Conservation (phyloP, 495 filamentous ascomycete species). For the Chaetomidium leptoderma region DNA sequence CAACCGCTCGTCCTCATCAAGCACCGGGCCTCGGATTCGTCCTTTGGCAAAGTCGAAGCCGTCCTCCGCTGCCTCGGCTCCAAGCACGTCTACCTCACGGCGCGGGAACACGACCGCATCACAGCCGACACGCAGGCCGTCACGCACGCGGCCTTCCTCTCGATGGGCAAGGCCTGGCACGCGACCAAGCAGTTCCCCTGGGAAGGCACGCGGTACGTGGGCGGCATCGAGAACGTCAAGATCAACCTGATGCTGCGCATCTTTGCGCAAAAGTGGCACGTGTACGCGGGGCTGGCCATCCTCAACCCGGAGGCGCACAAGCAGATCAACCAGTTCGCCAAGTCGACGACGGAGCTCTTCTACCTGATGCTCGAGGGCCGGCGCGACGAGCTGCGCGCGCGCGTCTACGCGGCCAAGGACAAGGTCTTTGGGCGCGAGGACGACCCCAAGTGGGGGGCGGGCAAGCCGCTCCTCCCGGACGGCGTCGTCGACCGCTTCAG, state of each 20-base stretch:
- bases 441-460: conserved; percentile 45
- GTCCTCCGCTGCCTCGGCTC: conserved; percentile 79
- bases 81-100: conserved; percentile 78
- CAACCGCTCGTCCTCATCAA: conserved; percentile 92
- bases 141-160: conserved; percentile 93
- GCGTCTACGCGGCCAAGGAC: conserved; percentile 72
- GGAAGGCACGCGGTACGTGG: conserved; percentile 88
- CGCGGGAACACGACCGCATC: conserved; percentile 86
- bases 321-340: conserved; percentile 91
- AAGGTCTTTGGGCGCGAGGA: conserved; percentile 66
- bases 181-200: conserved; percentile 92
- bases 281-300: conserved; percentile 95
- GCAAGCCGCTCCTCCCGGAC: conserved; percentile 69
- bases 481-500: conserved; percentile 85
- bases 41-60: conserved; percentile 69
- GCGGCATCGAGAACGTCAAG: conserved; percentile 98
- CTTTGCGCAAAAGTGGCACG: conserved; percentile 98
- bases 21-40: conserved; percentile 76
- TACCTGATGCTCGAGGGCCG: conserved; percentile 91
- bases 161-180: conserved; percentile 95
- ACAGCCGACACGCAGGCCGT: conserved; percentile 98
- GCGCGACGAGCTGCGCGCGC: conserved; percentile 67
- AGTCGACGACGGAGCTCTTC: conserved; percentile 88
- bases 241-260: conserved; percentile 97
- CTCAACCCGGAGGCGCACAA: conserved; percentile 85